These are phyloP conservation scores for Claviceps paspali DNA, from an alignment of 2,329 filamentous ascomycete species.

Conservation along the genomic window DNA sequence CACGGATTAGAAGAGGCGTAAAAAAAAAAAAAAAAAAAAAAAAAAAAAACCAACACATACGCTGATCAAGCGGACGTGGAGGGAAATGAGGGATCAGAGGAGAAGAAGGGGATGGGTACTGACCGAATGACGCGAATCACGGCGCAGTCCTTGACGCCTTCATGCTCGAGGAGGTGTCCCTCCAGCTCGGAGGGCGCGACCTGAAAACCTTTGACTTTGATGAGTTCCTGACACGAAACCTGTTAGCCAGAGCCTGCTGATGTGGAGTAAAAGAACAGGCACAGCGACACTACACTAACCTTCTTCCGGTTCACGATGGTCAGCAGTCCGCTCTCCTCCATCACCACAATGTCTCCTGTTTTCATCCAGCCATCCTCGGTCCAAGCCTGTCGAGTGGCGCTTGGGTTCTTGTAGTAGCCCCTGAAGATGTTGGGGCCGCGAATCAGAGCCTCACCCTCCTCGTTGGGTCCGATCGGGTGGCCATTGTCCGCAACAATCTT, in stretches of 20 bases:
- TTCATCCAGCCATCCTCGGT: background rate
- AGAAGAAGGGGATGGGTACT: no score
- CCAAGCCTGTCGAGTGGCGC: background rate
- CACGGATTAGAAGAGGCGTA: no score
- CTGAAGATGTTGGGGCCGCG: background rate
- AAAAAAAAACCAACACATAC: no score
- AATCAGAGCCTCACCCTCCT: background rate
- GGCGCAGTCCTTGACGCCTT: slow-evolving; percentile 55
- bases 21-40: no score
- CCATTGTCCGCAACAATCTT: slow-evolving; percentile 25
- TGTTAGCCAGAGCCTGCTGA: slow-evolving; percentile 50
- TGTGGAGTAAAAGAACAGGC: no score
- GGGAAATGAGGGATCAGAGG: no score
- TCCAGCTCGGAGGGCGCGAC: slow-evolving; percentile 69
- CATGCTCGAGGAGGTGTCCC: slow-evolving; percentile 56
- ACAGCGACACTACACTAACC: no score
- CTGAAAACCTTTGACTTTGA: slow-evolving; percentile 69
- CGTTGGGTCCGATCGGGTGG: background rate
- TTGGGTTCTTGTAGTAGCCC: background rate
- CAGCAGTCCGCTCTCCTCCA: background rate
- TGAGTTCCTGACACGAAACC: slow-evolving; percentile 59
- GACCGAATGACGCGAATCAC: slow-evolving; percentile 34
- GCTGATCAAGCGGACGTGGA: no score
- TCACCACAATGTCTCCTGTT: background rate
- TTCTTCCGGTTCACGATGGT: background rate